Base-by-base conservation (phyloP, 1,284 basidiomycete species). In the Apiotrichum laibachii region DNA sequence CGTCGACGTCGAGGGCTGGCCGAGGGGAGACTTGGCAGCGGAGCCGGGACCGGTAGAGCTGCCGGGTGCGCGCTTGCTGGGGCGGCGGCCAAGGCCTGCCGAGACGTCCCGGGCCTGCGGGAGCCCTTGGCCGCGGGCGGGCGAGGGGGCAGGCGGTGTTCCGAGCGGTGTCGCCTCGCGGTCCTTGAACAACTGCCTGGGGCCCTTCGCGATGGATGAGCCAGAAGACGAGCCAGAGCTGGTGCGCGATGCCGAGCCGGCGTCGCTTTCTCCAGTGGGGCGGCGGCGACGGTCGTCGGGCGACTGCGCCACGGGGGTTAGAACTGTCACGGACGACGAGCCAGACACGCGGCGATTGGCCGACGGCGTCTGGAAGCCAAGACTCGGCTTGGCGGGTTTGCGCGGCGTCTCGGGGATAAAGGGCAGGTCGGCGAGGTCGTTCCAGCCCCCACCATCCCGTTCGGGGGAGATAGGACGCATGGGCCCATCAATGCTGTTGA, bases 371-470 rank as follows among this genome's bases (percentile, higher is more conserved):
- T 71, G 64, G 53, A 70, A 75, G 5, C 75, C 75, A 1, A 77
- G 66, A 31, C 60, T 58, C 3, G 72, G 75, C 54, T 70, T 69
- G 16, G 67, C 59, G 16, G 63, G 65, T 56, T 74, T 74, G 34
- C 66, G 59, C 2, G 75, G 75, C 13, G 75, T 77, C 64, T 69
- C 65, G 1, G 75, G 75, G 7, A 75, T 64, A 55, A 77, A 77
- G 5, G 72, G 64, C 15, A 77, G 61, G 49, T 50, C 49, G 19
- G 35, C 1, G 35, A 50, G 49, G 12, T 50, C 49, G 37, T 11
- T 39, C 49, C 35, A 39, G 4, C 37, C 37, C 10, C 12, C 37
- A 37, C 26, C 26, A 31, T 3, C 26, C 4, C 47, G 31, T 13
- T 50, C 49, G 10, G 49, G 49, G 4, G 49, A 39, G 35, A 13